A percentile compares a stretch with the other conserved stretches of the same genome.
Evolutionary conservation across 768 basidiomycete genomes (phyloP).

Genomic region (Rhodosporidiobolus odoratus): DNA sequence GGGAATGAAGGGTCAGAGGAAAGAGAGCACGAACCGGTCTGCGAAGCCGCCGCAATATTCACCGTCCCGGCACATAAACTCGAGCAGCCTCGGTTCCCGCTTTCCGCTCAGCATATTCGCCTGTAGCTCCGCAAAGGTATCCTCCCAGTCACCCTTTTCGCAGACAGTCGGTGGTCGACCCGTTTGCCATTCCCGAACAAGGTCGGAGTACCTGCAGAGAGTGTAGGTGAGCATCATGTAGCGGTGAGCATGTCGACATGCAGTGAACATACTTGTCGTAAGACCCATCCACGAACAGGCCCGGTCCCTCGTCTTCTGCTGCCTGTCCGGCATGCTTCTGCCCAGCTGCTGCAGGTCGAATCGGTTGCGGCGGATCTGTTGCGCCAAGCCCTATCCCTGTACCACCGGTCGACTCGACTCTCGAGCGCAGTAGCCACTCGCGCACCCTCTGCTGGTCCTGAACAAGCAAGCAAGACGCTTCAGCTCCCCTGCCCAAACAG

Average conservation of each 20-base stretch:
- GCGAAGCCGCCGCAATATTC: constrained; percentile 22
- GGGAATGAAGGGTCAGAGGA: not conserved
- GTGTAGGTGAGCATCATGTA: not conserved
- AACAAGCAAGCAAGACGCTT: not conserved
- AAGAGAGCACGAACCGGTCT: constrained; percentile 7
- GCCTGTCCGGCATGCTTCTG: not conserved
- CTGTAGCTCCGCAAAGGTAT: constrained; percentile 16
- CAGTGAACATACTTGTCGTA: constrained; percentile 2
- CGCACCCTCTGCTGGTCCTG: constrained; percentile 6
- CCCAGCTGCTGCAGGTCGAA: not conserved
- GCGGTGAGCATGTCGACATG: no score
- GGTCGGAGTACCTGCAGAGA: constrained; percentile 13
- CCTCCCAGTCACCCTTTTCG: constrained; percentile 19
- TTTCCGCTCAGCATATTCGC: constrained; percentile 23
- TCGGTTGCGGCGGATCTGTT: constrained; percentile 3
- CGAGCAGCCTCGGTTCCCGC: constrained; percentile 3
- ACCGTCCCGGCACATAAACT: constrained; percentile 6
- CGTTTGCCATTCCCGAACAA: constrained; percentile 19
- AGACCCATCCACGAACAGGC: not conserved
- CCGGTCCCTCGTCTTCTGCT: not conserved
- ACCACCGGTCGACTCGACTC: not conserved
- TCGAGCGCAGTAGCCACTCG: not conserved
- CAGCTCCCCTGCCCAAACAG: not conserved
- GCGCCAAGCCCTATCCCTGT: constrained; percentile 12
- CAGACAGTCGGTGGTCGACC: constrained; percentile 9